These are phyloP conservation scores for Entrophospora sp. DNA, from an alignment of 192 early-diverging fungal species.

Conservation along the genomic window DNA sequence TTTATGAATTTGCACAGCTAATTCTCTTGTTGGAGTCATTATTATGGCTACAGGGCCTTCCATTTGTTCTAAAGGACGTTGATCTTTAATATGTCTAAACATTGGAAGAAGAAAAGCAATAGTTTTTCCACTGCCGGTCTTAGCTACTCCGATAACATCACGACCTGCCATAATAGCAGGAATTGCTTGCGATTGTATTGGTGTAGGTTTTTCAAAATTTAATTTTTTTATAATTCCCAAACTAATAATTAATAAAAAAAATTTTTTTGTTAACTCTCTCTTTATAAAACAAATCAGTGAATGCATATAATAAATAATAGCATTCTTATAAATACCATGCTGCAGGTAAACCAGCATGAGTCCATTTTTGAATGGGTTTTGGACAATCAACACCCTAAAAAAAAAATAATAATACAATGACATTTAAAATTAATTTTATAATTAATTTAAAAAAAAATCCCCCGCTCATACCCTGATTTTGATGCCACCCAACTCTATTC, in stretches of 20 bases:
- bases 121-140: slow-evolving; percentile 90
- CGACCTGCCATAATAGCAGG: slow-evolving; percentile 93
- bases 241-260: no score
- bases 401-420: background rate
- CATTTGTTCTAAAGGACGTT: slow-evolving; percentile 62
- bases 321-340: slow-evolving; percentile 35
- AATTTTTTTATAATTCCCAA: slow-evolving; percentile 71
- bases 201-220: slow-evolving; percentile 77
- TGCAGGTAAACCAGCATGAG: slow-evolving; percentile 89
- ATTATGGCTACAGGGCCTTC: slow-evolving; percentile 82
- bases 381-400: slow-evolving; percentile 67
- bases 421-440: background rate
- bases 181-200: slow-evolving; percentile 89
- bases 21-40: slow-evolving; percentile 89
- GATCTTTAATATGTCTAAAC: slow-evolving; percentile 92
- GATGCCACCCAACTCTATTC: slow-evolving; percentile 83
- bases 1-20: slow-evolving; percentile 87
- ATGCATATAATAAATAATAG: background rate
- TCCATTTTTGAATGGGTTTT: slow-evolving; percentile 91
- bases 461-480: slow-evolving; percentile 57
- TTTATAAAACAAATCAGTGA: no score
- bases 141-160: slow-evolving; percentile 93
- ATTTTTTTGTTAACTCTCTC: no score
- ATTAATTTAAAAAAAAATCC: background rate
- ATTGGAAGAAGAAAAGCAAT: slow-evolving; percentile 90